Conservation (phyloP, 805 yeast species). For the Candida bentonensis region DNA sequence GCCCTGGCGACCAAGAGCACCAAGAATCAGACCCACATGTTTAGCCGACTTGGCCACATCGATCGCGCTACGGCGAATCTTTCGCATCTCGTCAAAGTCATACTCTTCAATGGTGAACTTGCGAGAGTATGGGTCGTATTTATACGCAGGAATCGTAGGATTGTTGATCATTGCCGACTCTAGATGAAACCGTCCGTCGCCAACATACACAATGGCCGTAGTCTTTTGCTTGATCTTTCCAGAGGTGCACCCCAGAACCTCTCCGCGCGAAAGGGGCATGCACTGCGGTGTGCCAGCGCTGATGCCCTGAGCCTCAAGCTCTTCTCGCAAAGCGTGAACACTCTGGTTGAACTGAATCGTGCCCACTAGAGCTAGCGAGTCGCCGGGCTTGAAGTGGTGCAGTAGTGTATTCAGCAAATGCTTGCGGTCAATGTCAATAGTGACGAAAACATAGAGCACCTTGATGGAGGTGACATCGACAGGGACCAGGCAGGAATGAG, state of each 20-base stretch:
- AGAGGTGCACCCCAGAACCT: conserved; percentile 92
- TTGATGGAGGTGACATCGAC: conserved; percentile 83
- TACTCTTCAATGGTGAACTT: conserved; percentile 82
- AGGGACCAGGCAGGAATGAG: conserved; percentile 94
- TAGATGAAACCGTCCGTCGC: conserved; percentile 92
- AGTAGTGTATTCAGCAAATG: conserved; percentile 69
- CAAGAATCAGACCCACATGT: conserved; percentile 73
- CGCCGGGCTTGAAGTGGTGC: conserved; percentile 49
- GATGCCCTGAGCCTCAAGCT: conserved; percentile 29
- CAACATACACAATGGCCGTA: conserved; percentile 78
- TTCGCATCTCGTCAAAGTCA: conserved; percentile 70
- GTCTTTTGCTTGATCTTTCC: conserved; percentile 46
- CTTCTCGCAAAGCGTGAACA: conserved; percentile 60
- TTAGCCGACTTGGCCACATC: conserved; percentile 41
- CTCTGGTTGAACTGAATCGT: conserved; percentile 96
- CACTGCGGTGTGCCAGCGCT: conserved; percentile 78
- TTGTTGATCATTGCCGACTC: conserved; percentile 97
- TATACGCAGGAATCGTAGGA: conserved; percentile 79
- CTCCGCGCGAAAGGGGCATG: conserved; percentile 87
- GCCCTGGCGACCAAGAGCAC: conserved; percentile 94
- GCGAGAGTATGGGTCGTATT: conserved; percentile 90
- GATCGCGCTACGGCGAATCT: conserved; percentile 64
- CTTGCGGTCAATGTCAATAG: conserved; percentile 72
- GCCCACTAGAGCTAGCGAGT: conserved; percentile 73
- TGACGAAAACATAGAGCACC: conserved; percentile 89